Evolutionary conservation across 352 stramenopile genomes (phyloP).

Genomic region (Phytopythium aichiense): DNA sequence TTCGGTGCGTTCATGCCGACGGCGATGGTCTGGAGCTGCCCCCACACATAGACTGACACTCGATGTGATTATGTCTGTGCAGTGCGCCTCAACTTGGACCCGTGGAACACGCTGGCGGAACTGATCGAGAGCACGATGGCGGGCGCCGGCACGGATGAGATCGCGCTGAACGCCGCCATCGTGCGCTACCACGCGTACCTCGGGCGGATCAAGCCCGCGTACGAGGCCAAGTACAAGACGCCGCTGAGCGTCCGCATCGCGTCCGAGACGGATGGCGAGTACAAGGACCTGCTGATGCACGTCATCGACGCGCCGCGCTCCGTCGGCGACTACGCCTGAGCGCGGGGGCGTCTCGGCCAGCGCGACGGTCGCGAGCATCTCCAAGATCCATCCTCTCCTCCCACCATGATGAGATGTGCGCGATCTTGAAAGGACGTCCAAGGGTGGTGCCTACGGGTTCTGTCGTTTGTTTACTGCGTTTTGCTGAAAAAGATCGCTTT

Average conservation of each 20-base stretch:
- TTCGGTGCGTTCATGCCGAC: conserved; percentile 26
- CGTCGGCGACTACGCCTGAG: conserved; percentile 26
- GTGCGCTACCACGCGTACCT: conserved; percentile 73
- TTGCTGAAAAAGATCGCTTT: neutral
- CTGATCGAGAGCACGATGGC: conserved; percentile 64
- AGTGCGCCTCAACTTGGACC: conserved; percentile 53
- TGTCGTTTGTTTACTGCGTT: neutral
- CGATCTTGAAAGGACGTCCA: neutral
- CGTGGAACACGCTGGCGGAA: conserved; percentile 55
- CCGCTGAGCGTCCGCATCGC: conserved; percentile 56
- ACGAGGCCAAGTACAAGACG: conserved; percentile 57
- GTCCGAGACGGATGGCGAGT: conserved; percentile 48
- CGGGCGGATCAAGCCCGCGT: conserved; percentile 39
- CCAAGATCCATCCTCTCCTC: neutral
- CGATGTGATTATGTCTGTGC: conserved; percentile 2
- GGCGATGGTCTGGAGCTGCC: neutral
- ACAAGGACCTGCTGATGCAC: conserved; percentile 56
- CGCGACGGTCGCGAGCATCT: neutral
- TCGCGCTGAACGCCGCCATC: conserved; percentile 49
- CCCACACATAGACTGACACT: neutral
- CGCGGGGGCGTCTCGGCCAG: no score
- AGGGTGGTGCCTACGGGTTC: neutral
- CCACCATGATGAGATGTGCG: neutral
- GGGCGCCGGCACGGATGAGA: conserved; percentile 66
- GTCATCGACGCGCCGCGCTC: conserved; percentile 43